Conservation (phyloP, 495 filamentous ascomycete genomes). For the Neurospora tetraspora region DNA sequence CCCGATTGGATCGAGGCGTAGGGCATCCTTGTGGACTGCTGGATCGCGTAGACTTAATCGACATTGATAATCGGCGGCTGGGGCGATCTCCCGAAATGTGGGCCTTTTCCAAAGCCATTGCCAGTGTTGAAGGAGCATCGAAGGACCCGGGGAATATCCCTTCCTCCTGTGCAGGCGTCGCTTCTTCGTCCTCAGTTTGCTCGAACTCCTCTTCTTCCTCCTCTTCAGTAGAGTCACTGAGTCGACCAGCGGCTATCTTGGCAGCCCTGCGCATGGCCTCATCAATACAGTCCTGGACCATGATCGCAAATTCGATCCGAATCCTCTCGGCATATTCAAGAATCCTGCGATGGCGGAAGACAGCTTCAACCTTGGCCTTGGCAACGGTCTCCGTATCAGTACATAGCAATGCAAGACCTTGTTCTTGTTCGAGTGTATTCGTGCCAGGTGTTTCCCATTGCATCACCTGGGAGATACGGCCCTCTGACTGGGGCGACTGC, state of each 20-base stretch:
- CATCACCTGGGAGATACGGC: conserved; percentile 79
- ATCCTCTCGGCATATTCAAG: conserved; percentile 95
- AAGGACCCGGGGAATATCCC: conserved; percentile 43
- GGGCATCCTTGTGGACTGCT: conserved; percentile 86
- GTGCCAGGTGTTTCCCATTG: conserved; percentile 92
- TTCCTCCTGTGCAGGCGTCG: conserved; percentile 31
- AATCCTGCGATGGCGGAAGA: conserved; percentile 81
- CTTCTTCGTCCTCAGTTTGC: conserved; percentile 20
- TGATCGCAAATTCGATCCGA: conserved; percentile 77
- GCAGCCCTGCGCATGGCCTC: conserved; percentile 86
- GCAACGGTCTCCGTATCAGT: conserved; percentile 77
- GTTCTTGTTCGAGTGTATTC: conserved; percentile 88
- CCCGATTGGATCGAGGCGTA: conserved; percentile 80
- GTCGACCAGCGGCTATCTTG: conserved; percentile 70
- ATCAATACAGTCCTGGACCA: conserved; percentile 91
- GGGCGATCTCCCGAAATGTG: conserved; percentile 29
- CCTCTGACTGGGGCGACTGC: conserved; percentile 90
- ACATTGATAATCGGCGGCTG: conserved; percentile 30
- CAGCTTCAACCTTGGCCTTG: conserved; percentile 81
- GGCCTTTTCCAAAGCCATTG: conserved; percentile 43
- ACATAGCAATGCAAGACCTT: conserved; percentile 77
- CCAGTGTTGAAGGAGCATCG: conserved; percentile 47
- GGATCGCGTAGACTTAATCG: conserved; percentile 55
- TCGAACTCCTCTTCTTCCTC: conserved; percentile 34
- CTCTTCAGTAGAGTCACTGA: conserved; percentile 64